phyloP scores from a whole-genome alignment of 192 early-diverging fungal genomes.

The Podila clonocystis region DNA sequence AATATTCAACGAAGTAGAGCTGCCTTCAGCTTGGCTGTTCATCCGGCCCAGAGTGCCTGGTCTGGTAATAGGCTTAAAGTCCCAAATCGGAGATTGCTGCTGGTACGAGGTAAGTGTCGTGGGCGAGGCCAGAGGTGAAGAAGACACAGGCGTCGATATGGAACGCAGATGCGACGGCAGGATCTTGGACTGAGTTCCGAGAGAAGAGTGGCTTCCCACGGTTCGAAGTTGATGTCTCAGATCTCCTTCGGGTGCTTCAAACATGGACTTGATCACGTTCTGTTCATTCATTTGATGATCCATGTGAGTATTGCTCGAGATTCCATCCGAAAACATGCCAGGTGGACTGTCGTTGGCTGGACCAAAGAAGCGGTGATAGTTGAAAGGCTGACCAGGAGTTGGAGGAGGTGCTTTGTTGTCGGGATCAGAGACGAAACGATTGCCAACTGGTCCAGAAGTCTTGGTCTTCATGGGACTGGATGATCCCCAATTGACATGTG shows the following conservation, averaged over 20 bases:
- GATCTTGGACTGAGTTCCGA: slow-evolving; percentile 28
- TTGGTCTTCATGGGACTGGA: not conserved
- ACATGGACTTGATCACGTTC: slow-evolving; percentile 48
- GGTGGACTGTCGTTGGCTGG: slow-evolving; percentile 1
- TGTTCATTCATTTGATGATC: slow-evolving; percentile 37
- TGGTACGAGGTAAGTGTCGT: slow-evolving; percentile 1
- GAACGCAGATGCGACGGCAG: slow-evolving; percentile 45
- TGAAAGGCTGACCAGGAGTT: slow-evolving; percentile 1
- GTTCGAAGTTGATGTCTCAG: slow-evolving; percentile 41
- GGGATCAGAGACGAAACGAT: slow-evolving; percentile 1
- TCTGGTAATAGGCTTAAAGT: slow-evolving; percentile 29
- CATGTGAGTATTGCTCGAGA: not conserved
- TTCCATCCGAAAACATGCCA: slow-evolving; percentile 4
- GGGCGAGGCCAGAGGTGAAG: slow-evolving; percentile 36
- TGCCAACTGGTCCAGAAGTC: not conserved
- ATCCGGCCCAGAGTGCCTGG: slow-evolving; percentile 29
- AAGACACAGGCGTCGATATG: slow-evolving; percentile 26
- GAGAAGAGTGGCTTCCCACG: slow-evolving; percentile 35
- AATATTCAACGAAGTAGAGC: slow-evolving; percentile 26
- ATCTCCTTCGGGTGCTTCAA: slow-evolving; percentile 40
- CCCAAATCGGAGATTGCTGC: slow-evolving; percentile 30
- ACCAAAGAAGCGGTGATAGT: slow-evolving; percentile 35
- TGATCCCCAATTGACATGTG: not conserved
- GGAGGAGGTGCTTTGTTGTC: slow-evolving; percentile 12
- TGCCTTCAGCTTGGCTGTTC: slow-evolving; percentile 38